These are phyloP conservation scores for Geranomyces michiganensis DNA, from an alignment of 192 early-diverging fungal species.

Conservation along the genomic window DNA sequence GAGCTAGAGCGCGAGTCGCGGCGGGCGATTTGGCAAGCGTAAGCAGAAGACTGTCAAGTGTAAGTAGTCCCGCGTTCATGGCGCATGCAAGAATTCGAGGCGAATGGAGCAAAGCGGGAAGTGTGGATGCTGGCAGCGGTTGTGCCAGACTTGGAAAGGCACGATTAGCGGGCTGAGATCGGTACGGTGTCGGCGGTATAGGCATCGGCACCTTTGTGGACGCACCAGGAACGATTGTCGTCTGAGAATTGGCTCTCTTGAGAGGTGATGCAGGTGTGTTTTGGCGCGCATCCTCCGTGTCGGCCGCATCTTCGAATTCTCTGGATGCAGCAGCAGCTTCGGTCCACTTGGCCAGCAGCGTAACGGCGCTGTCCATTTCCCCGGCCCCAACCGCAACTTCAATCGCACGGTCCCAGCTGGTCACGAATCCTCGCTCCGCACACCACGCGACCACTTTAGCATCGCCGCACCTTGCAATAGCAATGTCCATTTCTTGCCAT, in stretches of 20 bases:
- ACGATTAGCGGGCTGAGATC: background rate
- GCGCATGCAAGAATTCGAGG: slow-evolving; percentile 5
- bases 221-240: background rate
- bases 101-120: slow-evolving; percentile 8
- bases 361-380: background rate
- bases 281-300: background rate
- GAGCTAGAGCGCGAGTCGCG: background rate
- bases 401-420: background rate
- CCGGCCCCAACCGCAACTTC: slow-evolving; percentile 1
- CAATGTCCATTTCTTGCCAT: background rate
- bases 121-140: slow-evolving; percentile 1
- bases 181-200: background rate
- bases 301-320: background rate
- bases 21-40: slow-evolving; percentile 1
- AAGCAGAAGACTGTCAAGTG: slow-evolving; percentile 14
- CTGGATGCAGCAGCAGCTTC: background rate
- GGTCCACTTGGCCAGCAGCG: background rate
- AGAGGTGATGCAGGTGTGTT: background rate
- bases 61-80: background rate
- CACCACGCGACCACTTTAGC: slow-evolving; percentile 10
- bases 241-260: background rate
- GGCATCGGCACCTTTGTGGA: background rate
- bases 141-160: slow-evolving; percentile 12
- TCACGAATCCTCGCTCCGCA: background rate
- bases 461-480: slow-evolving; percentile 1